Evolutionary conservation across 2,329 filamentous ascomycete species (phyloP), one percentile per base, ranked within the genome.

Genomic region (Acephala macrosclerotiorum): DNA sequence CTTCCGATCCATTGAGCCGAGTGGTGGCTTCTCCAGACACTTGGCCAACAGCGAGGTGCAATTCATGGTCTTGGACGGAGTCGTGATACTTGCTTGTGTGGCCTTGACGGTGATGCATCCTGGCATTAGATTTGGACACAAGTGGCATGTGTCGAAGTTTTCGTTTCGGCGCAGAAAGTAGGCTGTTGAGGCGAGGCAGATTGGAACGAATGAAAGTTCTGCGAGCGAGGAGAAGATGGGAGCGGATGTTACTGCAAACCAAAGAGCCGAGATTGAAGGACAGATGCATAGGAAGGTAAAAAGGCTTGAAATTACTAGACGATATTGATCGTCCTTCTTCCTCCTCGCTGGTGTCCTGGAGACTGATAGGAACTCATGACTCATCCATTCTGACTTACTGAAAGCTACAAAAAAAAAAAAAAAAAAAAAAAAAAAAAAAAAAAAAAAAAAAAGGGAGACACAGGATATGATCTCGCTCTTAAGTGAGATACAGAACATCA

Each of bases 1-100:
- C 33, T 89, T 85, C 71, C 82, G 87, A 59, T 83, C 87, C 18
- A 82, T 83, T 1, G 86, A 89, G 75, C 74, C 89, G 64, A 82
- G 80, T 63, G 79, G 83, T 40, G 86, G 86, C 3, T 88, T 84
- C 78, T 72, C 68, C 8, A 84, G 85, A 0, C 70, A 77, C 11
- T 72, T 89, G 63, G 83, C 85, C 62, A 77, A 76, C 63, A 75
- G 83, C 47, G 74, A 84, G 69, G 73, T 74, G 0, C 71, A 79
- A 8, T 84, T 84, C 67, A 82, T 84, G 69, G 76, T 75, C 2
- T 71, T 84, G 16, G 82, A 84, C 72, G 80, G 80, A 8, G 67
- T 74, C 75, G 73, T 79, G 26, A 69, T 75, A 20, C 16, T 77
- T 4, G 77, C 77, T 1, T 70, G 68, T 11, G 33, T 75, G 7